A percentile compares a stretch with the other conserved stretches of the same genome.
Conservation (phyloP, 257 asterid species). For the Capsicum pubescens region DNA sequence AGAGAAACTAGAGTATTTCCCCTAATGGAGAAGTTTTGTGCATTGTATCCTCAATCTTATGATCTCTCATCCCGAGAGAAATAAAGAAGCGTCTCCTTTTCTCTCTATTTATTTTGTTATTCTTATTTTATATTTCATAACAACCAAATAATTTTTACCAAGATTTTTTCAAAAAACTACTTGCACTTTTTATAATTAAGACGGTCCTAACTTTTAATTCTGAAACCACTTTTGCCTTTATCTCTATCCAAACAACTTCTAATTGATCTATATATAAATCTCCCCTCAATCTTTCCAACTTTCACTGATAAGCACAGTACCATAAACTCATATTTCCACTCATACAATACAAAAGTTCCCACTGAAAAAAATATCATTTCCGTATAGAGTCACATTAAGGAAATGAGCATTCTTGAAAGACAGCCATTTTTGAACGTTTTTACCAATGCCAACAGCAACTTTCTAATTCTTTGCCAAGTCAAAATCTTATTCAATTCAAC, state of each 20-base stretch:
- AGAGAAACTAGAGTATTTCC: too few relatives aligned
- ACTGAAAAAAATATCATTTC: neutral
- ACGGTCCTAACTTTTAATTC: too few relatives aligned
- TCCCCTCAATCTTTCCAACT: constrained; percentile 23
- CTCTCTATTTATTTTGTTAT: too few relatives aligned
- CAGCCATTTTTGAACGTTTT: constrained; percentile 53
- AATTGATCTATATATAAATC: constrained; percentile 1
- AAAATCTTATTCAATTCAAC: constrained; percentile 20
- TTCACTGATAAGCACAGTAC: constrained; percentile 6
- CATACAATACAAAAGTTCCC: neutral
- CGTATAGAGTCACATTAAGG: neutral
- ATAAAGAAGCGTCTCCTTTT: too few relatives aligned
- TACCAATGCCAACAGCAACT: constrained; percentile 17
- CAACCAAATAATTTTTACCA: too few relatives aligned
- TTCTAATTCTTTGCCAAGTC: constrained; percentile 25
- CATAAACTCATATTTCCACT: constrained; percentile 9
- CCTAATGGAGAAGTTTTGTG: too few relatives aligned
- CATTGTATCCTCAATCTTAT: too few relatives aligned
- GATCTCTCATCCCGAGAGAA: too few relatives aligned
- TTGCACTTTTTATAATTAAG: too few relatives aligned
- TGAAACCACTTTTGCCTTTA: too few relatives aligned
- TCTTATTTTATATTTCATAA: too few relatives aligned
- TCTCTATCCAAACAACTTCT: neutral
- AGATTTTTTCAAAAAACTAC: too few relatives aligned
- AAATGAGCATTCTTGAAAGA: constrained; percentile 53